Base-by-base conservation (phyloP, 1,284 basidiomycete species). In the Dichomitus squalens region DNA sequence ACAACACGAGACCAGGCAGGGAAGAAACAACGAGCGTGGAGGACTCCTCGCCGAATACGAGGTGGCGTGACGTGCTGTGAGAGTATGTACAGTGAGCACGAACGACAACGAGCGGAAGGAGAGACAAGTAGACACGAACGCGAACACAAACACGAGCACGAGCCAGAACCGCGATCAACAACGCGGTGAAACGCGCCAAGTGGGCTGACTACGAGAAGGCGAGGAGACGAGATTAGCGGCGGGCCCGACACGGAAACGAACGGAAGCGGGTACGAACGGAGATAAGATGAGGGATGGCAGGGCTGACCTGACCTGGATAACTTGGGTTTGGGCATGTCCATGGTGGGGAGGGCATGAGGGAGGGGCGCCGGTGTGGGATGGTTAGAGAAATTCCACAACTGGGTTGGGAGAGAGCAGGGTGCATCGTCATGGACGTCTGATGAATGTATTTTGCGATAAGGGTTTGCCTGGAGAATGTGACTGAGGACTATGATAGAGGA, bases 381-480 rank as follows among this genome's bases (percentile, higher is more conserved):
- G 47, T 47, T 49, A 43, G 38, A 29, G 34, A 3, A 16, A 27
- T 21, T 41, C 52, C 29, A 29, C 25, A 21, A 46, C 21, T 23
- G 29, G 43, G 33, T 50, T 52, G 34, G 36, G 44, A 25, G 34
- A 34, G 27, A 31, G 27, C 16, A 18, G 39, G 34, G 21, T 36
- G 23, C 48, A 38, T 55, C 52, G 40, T 52, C 52, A 43, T 31
- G 49, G 50, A 44, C 55, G 29, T 52, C 39, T 51, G 57, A 31
- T 39, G 36, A 43, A 31, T 27, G 39, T 44, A 43, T 55, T 59
- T 53, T 56, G 48, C 23, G 46, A 21, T 23, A 48, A 51, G 14
- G 40, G 41, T 29, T 49, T 44, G 40, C 40, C n/a, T 36, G 39
- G 47, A 35, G 20, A 21, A 14, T 49, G 35, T 12, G 52, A 27